Conservation (phyloP, 1,284 basidiomycete genomes). For the Sporisorium sorghi region DNA sequence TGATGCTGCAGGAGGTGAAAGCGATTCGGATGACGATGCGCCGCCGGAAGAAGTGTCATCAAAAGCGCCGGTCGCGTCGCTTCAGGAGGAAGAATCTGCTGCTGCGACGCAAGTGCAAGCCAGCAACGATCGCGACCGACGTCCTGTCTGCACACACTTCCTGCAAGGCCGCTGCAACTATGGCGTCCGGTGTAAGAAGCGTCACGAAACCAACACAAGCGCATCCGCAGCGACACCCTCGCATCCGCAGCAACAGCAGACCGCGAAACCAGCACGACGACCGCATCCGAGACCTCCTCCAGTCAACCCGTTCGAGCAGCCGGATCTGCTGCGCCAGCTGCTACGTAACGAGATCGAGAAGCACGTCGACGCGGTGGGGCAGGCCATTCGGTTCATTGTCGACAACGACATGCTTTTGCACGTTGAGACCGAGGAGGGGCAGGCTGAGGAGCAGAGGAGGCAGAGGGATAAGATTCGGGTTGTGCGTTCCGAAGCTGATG, state of each 20-base stretch:
- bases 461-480: constrained; percentile 41
- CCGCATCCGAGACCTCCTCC: constrained; percentile 56
- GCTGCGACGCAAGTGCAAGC: not conserved
- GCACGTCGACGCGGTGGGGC: constrained; percentile 90
- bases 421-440: constrained; percentile 84
- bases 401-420: constrained; percentile 87
- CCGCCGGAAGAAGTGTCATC: constrained; percentile 41
- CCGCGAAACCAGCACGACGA: constrained; percentile 20
- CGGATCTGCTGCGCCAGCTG: constrained; percentile 72
- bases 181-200: constrained; percentile 56
- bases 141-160: constrained; percentile 52
- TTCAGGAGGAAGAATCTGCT: constrained; percentile 2
- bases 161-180: constrained; percentile 58
- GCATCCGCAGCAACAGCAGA: constrained; percentile 14
- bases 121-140: constrained; percentile 12
- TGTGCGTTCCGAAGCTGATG: constrained; percentile 6
- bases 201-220: constrained; percentile 30
- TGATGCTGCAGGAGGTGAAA: constrained; percentile 6
- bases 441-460: constrained; percentile 76
- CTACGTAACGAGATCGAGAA: constrained; percentile 87
- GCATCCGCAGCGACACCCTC: not conserved
- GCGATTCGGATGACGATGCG: constrained; percentile 24
- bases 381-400: constrained; percentile 90
- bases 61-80: constrained; percentile 8
- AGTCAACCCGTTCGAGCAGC: constrained; percentile 63